A percentile compares a stretch with the other conserved stretches of the same genome.
phyloP scores from a whole-genome alignment of 768 basidiomycete species.

The Hysterangium stoloniferum region DNA sequence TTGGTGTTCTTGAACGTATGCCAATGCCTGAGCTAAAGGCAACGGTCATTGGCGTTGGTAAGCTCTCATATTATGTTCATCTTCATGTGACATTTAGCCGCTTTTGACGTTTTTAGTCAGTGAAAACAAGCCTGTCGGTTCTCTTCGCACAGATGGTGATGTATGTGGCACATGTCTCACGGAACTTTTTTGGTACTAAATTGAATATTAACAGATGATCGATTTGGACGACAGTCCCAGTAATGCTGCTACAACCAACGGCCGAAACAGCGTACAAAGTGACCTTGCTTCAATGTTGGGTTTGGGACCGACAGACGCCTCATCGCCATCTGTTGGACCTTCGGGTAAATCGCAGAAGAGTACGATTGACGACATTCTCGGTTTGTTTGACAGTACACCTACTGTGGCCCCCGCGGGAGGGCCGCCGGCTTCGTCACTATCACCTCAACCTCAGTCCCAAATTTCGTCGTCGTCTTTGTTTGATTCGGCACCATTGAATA shows the following conservation, averaged over 20 bases:
- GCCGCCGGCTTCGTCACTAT: constrained; percentile 1
- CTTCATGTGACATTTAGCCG: not conserved
- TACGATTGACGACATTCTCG: constrained; percentile 84
- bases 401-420: not conserved
- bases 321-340: constrained; percentile 24
- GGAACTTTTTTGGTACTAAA: not conserved
- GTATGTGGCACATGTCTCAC: constrained; percentile 29
- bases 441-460: constrained; percentile 22
- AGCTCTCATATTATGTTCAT: constrained; percentile 21
- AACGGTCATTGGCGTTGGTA: constrained; percentile 92
- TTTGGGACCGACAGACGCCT: constrained; percentile 27
- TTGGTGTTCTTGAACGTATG: constrained; percentile 94
- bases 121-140: constrained; percentile 94
- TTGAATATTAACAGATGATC: constrained; percentile 8
- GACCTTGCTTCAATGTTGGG: constrained; percentile 93
- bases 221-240: constrained; percentile 61
- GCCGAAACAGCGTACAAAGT: constrained; percentile 51
- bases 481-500: constrained; percentile 22
- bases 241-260: constrained; percentile 34
- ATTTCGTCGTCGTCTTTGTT: constrained; percentile 25
- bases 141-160: constrained; percentile 70
- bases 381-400: constrained; percentile 61
- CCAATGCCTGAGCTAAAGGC: constrained; percentile 97
- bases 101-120: constrained; percentile 48
- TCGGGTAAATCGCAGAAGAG: constrained; percentile 36